Percentiles rank a stretch among this genome's conserved stretches.
phyloP scores from a whole-genome alignment of 352 stramenopile species.

The Globisporangium barbulae region DNA sequence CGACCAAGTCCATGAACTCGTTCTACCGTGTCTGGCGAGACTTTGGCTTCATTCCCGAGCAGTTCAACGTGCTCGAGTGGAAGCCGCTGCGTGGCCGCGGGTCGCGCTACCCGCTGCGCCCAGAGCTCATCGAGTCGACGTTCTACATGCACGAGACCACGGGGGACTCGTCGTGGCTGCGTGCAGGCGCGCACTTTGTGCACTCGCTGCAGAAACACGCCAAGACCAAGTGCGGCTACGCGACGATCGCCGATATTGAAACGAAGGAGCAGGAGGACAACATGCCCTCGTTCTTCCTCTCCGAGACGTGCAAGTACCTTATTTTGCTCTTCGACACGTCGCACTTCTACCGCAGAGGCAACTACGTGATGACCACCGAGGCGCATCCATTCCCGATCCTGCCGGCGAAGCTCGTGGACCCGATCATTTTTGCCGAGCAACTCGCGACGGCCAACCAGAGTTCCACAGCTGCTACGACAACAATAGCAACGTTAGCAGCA shows the following conservation, averaged over 20 bases:
- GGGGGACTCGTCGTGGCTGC: slow-evolving; percentile 76
- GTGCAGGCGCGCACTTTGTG: slow-evolving; percentile 73
- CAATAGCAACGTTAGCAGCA: background rate
- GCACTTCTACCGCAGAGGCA: slow-evolving; percentile 85
- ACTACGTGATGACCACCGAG: slow-evolving; percentile 97
- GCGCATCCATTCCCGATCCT: slow-evolving; percentile 92
- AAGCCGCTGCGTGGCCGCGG: slow-evolving; percentile 53
- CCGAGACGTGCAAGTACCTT: slow-evolving; percentile 99
- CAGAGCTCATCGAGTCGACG: slow-evolving; percentile 97
- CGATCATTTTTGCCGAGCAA: slow-evolving; percentile 32
- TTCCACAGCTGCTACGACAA: background rate
- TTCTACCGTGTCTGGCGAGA: slow-evolving; percentile 95
- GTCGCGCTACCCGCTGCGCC: slow-evolving; percentile 92
- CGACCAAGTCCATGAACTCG: slow-evolving; percentile 88
- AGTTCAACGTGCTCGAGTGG: slow-evolving; percentile 91
- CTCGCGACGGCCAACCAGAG: slow-evolving; percentile 4
- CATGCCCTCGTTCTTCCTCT: slow-evolving; percentile 99
- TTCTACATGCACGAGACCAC: slow-evolving; percentile 95
- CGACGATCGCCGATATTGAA: slow-evolving; percentile 84
- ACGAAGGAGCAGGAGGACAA: slow-evolving; percentile 90
- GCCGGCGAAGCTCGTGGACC: slow-evolving; percentile 38
- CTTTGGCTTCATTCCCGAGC: slow-evolving; percentile 95
- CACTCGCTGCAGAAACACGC: slow-evolving; percentile 89
- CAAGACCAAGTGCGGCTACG: slow-evolving; percentile 93
- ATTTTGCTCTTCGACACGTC: slow-evolving; percentile 95